phyloP scores from a whole-genome alignment of 441 rosid species.

The Populus trichocarpa region DNA sequence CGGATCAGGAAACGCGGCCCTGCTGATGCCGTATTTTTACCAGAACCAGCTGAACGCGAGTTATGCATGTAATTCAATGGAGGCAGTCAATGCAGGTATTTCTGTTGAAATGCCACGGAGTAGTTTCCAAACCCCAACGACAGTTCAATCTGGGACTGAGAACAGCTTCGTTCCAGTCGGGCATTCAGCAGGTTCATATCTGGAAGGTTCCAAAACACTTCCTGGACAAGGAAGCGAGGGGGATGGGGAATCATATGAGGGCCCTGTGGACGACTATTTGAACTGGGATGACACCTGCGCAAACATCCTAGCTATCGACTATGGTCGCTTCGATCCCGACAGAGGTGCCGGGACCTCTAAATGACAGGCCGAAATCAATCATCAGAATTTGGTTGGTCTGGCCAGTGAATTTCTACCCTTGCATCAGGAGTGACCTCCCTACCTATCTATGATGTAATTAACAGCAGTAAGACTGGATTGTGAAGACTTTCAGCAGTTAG shows the following conservation, averaged over 20 bases:
- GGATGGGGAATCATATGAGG: neutral
- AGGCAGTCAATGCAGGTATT: neutral
- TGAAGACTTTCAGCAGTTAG: neutral
- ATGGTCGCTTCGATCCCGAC: neutral
- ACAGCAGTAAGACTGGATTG: neutral
- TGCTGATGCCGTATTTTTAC: slow-evolving; percentile 3
- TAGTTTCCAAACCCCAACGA: slow-evolving; percentile 3
- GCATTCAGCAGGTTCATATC: slow-evolving; percentile 1
- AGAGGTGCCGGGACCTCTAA: neutral
- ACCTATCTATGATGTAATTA: neutral
- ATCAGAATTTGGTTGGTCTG: neutral
- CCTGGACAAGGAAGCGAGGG: neutral
- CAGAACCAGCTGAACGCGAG: slow-evolving; percentile 5
- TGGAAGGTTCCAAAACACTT: slow-evolving; percentile 5
- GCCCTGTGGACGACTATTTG: neutral
- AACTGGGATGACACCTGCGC: neutral
- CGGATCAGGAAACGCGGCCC: neutral
- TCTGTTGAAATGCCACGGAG: neutral
- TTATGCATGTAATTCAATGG: slow-evolving; percentile 10
- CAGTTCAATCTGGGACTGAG: no score
- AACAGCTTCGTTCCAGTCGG: neutral
- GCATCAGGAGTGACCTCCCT: neutral
- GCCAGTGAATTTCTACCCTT: neutral
- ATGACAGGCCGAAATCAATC: neutral
- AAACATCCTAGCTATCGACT: neutral